A percentile compares a stretch with the other conserved stretches of the same genome.
phyloP scores from a whole-genome alignment of 139 green algal genomes.

The Coelastrella sp. region DNA sequence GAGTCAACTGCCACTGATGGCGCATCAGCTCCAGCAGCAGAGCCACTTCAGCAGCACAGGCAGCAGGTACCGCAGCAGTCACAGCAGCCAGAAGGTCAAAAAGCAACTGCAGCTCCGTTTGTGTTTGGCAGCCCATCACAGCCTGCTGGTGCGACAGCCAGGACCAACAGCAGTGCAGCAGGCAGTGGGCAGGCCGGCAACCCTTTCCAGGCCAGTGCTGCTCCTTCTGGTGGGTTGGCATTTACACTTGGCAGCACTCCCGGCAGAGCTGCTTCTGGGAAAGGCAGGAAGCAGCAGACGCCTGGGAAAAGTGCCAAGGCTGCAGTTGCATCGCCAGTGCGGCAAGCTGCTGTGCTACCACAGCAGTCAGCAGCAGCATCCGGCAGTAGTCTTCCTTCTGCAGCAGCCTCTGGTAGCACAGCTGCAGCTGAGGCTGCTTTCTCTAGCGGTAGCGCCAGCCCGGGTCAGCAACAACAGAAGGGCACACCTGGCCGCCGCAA shows the following conservation, averaged over 20 bases:
- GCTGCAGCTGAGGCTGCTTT: constrained; percentile 17
- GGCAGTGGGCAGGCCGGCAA: neutral
- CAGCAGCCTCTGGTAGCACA: neutral
- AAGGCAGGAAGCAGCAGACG: constrained; percentile 22
- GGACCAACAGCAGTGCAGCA: constrained; percentile 11
- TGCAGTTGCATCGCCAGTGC: neutral
- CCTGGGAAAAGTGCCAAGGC: neutral
- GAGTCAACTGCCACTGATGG: neutral
- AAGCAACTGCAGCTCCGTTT: neutral
- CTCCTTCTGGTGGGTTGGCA: neutral
- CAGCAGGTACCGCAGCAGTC: neutral
- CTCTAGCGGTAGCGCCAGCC: neutral
- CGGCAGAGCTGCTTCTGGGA: neutral
- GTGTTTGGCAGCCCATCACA: constrained; percentile 32
- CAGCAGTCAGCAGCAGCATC: neutral
- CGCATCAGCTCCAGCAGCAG: neutral
- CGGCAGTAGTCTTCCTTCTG: neutral
- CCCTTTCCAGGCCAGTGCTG: neutral
- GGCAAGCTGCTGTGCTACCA: neutral
- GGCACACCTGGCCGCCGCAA: neutral
- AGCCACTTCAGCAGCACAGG: neutral
- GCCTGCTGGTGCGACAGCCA: neutral
- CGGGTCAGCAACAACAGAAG: neutral
- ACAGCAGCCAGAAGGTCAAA: neutral
- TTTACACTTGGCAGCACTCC: constrained; percentile 9